A percentile compares a stretch with the other conserved stretches of the same genome.
These are phyloP conservation scores for Mycena indigotica DNA, from an alignment of 768 basidiomycete species.

Conservation along the genomic window DNA sequence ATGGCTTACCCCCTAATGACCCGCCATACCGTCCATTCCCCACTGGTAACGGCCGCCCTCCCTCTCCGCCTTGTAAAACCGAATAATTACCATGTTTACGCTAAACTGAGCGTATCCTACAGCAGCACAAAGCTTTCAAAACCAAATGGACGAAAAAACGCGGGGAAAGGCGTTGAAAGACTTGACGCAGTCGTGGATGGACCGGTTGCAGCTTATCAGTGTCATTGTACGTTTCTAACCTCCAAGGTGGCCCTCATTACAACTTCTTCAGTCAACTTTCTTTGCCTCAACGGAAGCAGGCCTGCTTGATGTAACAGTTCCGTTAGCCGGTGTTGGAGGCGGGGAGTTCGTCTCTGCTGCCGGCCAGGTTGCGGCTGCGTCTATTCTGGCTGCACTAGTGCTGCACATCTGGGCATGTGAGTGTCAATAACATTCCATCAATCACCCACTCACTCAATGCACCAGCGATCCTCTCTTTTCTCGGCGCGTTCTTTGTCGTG, in stretches of 20 bases:
- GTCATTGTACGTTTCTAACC: slow-evolving; percentile 48
- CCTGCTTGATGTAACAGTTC: slow-evolving; percentile 51
- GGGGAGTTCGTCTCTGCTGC: slow-evolving; percentile 33
- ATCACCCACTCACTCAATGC: not conserved
- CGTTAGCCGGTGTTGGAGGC: too few relatives aligned
- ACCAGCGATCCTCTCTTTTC: slow-evolving; percentile 44
- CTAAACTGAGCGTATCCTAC: too few relatives aligned
- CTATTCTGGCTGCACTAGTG: slow-evolving; percentile 54
- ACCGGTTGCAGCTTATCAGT: slow-evolving; percentile 60
- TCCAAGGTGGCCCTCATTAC: too few relatives aligned
- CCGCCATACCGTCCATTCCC: too few relatives aligned
- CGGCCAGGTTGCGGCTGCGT: slow-evolving; percentile 42
- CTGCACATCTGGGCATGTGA: slow-evolving; percentile 55
- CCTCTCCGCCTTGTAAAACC: too few relatives aligned
- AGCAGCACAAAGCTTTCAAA: slow-evolving; percentile 32
- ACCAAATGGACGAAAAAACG: slow-evolving; percentile 48
- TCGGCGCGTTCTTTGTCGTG: slow-evolving; percentile 58
- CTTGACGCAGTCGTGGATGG: slow-evolving; percentile 55
- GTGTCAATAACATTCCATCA: slow-evolving; percentile 11
- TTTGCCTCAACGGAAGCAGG: slow-evolving; percentile 62
- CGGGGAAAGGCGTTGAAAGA: slow-evolving; percentile 30
- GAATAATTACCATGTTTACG: too few relatives aligned
- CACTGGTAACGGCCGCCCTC: too few relatives aligned
- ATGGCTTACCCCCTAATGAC: too few relatives aligned
- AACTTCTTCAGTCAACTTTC: slow-evolving; percentile 53